A percentile compares a stretch with the other conserved stretches of the same genome.
These are phyloP conservation scores for Phragmites australis DNA, from an alignment of 176 grass and related monocot species.

Conservation along the genomic window DNA sequence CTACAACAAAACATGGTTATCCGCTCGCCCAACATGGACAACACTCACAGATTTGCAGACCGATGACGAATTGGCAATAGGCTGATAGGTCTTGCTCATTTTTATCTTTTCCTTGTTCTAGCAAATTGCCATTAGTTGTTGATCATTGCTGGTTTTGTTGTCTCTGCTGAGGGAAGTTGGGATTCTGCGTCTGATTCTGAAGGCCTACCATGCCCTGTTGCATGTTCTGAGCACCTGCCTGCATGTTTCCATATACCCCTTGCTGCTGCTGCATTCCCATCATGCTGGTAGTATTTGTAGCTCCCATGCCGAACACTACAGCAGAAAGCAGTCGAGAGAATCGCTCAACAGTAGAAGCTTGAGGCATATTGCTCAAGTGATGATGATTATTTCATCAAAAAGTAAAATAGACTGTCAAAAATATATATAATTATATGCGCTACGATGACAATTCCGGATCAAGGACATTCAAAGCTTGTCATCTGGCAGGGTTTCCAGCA, in stretches of 20 bases:
- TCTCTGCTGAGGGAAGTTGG: slow-evolving; percentile 84
- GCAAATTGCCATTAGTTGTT: neutral
- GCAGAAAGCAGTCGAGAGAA: slow-evolving; percentile 9
- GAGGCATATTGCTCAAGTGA: too few species aligned
- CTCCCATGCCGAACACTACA: slow-evolving; percentile 81
- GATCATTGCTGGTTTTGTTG: slow-evolving; percentile 80
- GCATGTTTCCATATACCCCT: slow-evolving; percentile 74
- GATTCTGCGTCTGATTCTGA: slow-evolving; percentile 68
- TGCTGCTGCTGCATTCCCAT: slow-evolving; percentile 92
- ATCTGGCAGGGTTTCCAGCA: neutral
- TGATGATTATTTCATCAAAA: neutral
- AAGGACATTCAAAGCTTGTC: slow-evolving; percentile 3
- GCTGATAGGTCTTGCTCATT: neutral
- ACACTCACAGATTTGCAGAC: neutral
- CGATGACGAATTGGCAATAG: neutral
- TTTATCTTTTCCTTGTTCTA: neutral
- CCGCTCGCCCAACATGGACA: neutral
- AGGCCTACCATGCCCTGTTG: slow-evolving; percentile 88
- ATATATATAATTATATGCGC: too few species aligned
- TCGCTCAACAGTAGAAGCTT: neutral
- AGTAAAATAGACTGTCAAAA: neutral
- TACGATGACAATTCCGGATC: neutral
- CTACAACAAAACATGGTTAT: slow-evolving; percentile 1
- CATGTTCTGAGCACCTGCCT: slow-evolving; percentile 63
- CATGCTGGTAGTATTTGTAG: slow-evolving; percentile 59